phyloP scores from a whole-genome alignment of 441 rosid species.

The Geranium incanum region DNA sequence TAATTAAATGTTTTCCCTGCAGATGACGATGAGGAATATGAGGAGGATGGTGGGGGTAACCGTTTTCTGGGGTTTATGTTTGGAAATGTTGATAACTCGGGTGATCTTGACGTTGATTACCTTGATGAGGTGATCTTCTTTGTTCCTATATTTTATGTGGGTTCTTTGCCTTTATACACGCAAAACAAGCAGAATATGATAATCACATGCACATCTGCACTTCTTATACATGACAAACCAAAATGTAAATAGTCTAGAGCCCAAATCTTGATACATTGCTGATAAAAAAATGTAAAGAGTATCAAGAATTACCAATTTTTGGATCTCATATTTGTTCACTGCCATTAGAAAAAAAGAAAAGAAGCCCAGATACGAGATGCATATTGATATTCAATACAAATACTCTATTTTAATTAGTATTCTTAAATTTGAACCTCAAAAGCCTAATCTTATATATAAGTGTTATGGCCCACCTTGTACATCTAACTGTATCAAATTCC shows the following conservation, averaged over 20 bases:
- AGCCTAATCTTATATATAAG: not conserved
- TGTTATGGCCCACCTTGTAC: not conserved
- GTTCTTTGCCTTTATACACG: not conserved
- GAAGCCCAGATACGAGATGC: not conserved
- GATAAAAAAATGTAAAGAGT: not conserved
- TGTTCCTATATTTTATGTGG: constrained; percentile 7
- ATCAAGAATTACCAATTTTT: not conserved
- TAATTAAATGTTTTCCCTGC: constrained; percentile 20
- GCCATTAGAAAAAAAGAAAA: not conserved
- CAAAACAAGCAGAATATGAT: not conserved
- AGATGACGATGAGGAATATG: constrained; percentile 86
- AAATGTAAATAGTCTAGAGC: not conserved
- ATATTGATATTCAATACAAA: not conserved
- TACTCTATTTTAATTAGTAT: not conserved
- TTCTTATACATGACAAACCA: not conserved
- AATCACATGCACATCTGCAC: not conserved
- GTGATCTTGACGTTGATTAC: constrained; percentile 94
- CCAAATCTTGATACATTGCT: too few species aligned
- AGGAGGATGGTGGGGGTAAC: constrained; percentile 61
- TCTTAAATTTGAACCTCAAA: not conserved
- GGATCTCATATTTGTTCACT: not conserved
- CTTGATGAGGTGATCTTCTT: constrained; percentile 70
- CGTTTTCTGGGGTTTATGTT: constrained; percentile 83
- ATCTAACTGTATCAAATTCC: not conserved
- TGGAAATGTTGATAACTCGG: constrained; percentile 87